phyloP scores from a whole-genome alignment of 495 filamentous ascomycete species.

The Lasiosphaeria miniovina region DNA sequence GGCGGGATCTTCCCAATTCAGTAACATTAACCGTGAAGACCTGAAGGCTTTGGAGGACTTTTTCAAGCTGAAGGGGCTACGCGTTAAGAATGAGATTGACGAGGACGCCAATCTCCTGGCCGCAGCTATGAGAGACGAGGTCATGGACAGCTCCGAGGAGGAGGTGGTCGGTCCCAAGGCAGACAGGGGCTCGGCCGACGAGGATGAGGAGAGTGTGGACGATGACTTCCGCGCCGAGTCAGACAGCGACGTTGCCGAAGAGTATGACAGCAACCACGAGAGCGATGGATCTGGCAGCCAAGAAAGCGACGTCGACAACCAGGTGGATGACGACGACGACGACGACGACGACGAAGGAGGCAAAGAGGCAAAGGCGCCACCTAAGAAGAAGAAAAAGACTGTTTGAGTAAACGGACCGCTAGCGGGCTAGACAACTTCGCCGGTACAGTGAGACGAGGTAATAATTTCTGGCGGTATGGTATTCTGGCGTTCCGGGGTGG shows the following conservation, averaged over 20 bases:
- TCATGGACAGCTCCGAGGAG: slow-evolving; percentile 74
- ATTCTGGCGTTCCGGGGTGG: background rate
- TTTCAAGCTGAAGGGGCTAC: slow-evolving; percentile 87
- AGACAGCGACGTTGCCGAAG: slow-evolving; percentile 94
- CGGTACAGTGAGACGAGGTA: background rate
- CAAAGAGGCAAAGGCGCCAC: slow-evolving; percentile 34
- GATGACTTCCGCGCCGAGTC: slow-evolving; percentile 92
- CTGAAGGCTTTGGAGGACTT: slow-evolving; percentile 92
- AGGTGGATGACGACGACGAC: slow-evolving; percentile 37
- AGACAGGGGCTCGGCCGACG: slow-evolving; percentile 88
- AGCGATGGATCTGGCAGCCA: slow-evolving; percentile 69
- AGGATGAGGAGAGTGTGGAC: slow-evolving; percentile 90
- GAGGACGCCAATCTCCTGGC: slow-evolving; percentile 65
- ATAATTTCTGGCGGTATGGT: background rate
- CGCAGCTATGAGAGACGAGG: slow-evolving; percentile 75
- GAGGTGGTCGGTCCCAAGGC: slow-evolving; percentile 72
- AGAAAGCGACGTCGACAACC: slow-evolving; percentile 53
- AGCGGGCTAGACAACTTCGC: background rate
- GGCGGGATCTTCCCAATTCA: slow-evolving; percentile 84
- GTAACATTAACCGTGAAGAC: slow-evolving; percentile 99
- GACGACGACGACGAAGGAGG: slow-evolving; percentile 35
- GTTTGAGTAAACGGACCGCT: slow-evolving; percentile 16
- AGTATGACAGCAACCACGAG: slow-evolving; percentile 88
- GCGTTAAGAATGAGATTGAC: slow-evolving; percentile 92
- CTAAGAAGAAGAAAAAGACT: slow-evolving; percentile 52